Conservation (phyloP, 129 eudicot species). For the Chrysanthemum makinoi region DNA sequence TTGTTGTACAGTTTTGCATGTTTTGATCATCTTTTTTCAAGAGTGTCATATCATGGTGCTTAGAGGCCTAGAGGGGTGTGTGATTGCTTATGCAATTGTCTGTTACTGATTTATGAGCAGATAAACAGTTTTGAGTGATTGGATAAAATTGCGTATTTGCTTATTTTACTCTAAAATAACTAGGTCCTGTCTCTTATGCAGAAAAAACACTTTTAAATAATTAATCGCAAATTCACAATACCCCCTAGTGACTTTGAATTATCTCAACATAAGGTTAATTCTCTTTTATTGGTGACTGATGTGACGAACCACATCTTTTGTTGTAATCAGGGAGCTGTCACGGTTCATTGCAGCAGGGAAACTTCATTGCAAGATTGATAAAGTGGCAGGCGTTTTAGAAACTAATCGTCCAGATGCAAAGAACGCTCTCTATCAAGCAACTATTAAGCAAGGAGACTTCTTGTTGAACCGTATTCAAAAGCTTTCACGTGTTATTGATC, state of each 20-base stretch:
- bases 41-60: background rate
- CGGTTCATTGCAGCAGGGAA: conserved; percentile 92
- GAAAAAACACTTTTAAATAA: too few species aligned
- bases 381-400: conserved; percentile 88
- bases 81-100: too few species aligned
- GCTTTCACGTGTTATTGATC: conserved; percentile 89
- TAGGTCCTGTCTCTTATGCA: background rate
- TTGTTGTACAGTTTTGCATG: background rate
- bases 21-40: background rate
- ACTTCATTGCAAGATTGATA: conserved; percentile 94
- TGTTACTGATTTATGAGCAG: too few species aligned
- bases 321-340: conserved; percentile 66
- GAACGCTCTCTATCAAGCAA: conserved; percentile 93
- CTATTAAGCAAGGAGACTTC: conserved; percentile 92
- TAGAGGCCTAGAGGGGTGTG: background rate
- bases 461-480: conserved; percentile 83
- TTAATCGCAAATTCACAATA: too few species aligned
- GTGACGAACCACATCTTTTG: background rate
- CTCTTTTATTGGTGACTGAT: too few species aligned
- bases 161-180: background rate
- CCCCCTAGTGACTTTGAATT: too few species aligned
- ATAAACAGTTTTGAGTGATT: too few species aligned
- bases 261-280: too few species aligned
- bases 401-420: conserved; percentile 91
- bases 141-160: background rate